phyloP scores from a whole-genome alignment of 179 eudicot species.

The Vitellaria paradoxa region DNA sequence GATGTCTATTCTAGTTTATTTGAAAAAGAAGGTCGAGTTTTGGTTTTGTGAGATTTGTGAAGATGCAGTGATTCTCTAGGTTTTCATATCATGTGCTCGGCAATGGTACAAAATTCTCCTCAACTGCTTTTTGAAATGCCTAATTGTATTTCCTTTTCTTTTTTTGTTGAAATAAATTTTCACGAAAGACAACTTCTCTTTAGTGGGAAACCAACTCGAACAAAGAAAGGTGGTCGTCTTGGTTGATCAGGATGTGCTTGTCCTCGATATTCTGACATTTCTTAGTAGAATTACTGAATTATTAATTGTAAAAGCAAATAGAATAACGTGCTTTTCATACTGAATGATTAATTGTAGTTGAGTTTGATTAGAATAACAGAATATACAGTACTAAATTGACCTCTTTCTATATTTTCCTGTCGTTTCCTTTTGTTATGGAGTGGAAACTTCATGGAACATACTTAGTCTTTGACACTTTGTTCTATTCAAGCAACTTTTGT shows the following conservation, averaged over 20 bases:
- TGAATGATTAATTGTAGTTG: background rate
- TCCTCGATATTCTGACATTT: background rate
- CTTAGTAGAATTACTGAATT: background rate
- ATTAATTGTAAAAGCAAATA: background rate
- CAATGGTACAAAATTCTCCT: background rate
- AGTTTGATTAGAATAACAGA: background rate
- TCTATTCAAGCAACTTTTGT: constrained; percentile 3
- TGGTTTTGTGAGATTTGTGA: too few relatives aligned
- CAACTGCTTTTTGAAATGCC: background rate
- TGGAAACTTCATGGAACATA: background rate
- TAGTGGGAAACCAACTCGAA: background rate
- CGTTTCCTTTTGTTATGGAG: background rate
- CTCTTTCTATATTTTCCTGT: background rate
- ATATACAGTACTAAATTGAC: background rate
- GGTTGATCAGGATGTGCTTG: background rate
- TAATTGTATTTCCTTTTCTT: background rate
- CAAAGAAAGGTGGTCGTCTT: background rate
- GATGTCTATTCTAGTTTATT: too few relatives aligned
- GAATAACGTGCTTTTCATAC: background rate
- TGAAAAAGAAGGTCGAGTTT: too few relatives aligned
- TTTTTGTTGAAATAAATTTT: background rate
- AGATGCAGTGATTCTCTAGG: too few relatives aligned
- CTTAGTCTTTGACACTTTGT: background rate
- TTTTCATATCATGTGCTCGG: too few relatives aligned
- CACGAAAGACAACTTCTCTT: background rate